phyloP scores from a whole-genome alignment of 352 stramenopile species.

The Pythium utonaiense region DNA sequence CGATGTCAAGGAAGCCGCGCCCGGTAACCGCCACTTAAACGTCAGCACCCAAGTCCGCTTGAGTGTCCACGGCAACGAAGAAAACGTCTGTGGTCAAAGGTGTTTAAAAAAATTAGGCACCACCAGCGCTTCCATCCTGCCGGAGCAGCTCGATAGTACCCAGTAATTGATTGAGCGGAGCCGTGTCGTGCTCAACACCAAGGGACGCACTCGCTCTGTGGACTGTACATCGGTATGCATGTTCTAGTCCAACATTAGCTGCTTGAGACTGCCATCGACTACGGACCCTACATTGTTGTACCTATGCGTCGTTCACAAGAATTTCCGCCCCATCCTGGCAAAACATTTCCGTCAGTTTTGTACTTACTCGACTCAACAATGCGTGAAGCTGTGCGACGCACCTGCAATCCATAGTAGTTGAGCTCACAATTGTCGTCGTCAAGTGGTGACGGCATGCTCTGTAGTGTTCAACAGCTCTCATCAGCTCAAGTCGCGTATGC shows the following conservation, averaged over 20 bases:
- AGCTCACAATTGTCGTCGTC: slow-evolving; percentile 72
- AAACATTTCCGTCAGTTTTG: not conserved
- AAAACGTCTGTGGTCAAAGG: not conserved
- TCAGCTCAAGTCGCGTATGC: not conserved
- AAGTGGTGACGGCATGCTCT: slow-evolving; percentile 65
- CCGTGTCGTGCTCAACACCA: no score
- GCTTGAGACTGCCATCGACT: no score
- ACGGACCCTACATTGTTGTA: no score
- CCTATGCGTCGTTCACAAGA: slow-evolving; percentile 47
- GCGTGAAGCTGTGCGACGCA: slow-evolving; percentile 8
- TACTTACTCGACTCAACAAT: not conserved
- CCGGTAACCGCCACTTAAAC: no score
- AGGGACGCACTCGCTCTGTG: no score
- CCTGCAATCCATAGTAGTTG: slow-evolving; percentile 72
- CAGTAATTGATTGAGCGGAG: not conserved
- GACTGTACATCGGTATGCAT: not conserved
- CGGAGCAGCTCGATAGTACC: not conserved
- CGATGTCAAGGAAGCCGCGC: no score
- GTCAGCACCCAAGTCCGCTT: not conserved
- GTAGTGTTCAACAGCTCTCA: not conserved
- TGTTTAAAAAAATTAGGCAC: not conserved
- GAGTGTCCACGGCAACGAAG: not conserved
- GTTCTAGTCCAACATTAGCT: no score
- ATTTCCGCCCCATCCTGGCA: slow-evolving; percentile 62
- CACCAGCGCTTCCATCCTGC: not conserved